phyloP scores from a whole-genome alignment of 768 basidiomycete genomes.

The Leccinum sublutescens region DNA sequence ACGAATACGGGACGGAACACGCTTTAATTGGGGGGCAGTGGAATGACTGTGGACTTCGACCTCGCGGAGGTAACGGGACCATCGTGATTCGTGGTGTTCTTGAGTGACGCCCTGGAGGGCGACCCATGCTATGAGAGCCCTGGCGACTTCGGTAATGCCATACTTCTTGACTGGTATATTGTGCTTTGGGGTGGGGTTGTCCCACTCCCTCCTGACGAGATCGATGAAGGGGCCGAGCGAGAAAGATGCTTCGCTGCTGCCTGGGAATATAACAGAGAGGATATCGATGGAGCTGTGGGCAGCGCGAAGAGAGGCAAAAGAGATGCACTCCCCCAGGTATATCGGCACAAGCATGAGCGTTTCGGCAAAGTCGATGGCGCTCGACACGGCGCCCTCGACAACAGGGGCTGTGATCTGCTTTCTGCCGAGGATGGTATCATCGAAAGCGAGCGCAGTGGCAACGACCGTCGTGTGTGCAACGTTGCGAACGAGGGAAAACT shows the following conservation, averaged over 20 bases:
- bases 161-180: constrained; percentile 58
- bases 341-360: constrained; percentile 73
- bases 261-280: constrained; percentile 69
- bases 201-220: constrained; percentile 79
- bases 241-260: constrained; percentile 77
- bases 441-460: constrained; percentile 56
- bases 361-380: constrained; percentile 65
- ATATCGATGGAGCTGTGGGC: constrained; percentile 76
- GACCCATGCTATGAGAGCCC: constrained; percentile 77
- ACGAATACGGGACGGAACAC: constrained; percentile 54
- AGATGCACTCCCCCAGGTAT: constrained; percentile 70
- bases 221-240: constrained; percentile 77
- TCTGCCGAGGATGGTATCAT: constrained; percentile 67
- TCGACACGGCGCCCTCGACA: constrained; percentile 56
- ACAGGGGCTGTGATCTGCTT: constrained; percentile 54
- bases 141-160: constrained; percentile 62
- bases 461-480: constrained; percentile 59
- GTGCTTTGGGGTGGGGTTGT: constrained; percentile 49
- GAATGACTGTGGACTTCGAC: constrained; percentile 56
- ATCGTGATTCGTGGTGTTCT: constrained; percentile 72
- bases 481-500: constrained; percentile 71
- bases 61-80: constrained; percentile 66
- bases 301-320: constrained; percentile 69
- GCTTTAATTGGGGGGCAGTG: constrained; percentile 32
- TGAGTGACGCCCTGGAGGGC: constrained; percentile 79